Base-by-base conservation (phyloP, 2,329 filamentous ascomycete species). In the Epichloe festucae region DNA sequence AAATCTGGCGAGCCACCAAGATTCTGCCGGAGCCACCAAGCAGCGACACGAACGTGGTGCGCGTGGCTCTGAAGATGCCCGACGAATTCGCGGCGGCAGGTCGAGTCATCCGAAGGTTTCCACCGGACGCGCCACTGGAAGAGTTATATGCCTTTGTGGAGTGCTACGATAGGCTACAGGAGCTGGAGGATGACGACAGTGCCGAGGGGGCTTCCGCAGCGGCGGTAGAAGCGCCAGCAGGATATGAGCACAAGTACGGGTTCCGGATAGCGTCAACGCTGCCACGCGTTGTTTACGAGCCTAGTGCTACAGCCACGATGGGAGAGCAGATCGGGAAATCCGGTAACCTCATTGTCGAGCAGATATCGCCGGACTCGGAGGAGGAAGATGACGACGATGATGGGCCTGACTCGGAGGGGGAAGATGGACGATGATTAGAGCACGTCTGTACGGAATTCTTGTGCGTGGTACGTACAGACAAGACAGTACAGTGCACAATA, bases 61-160 rank as follows among this genome's bases (percentile, higher is more conserved):
- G 89, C n/a, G 70, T 84, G 31, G 81, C 79, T 4, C 68, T 84
- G 42, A 82, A 81, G 69, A 77, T 84, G 76, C 79, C 80, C 8
- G 72, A 76, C 56, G 65, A 65, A 34, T 69, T 67, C 0, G 39
- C 51, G 2, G 84, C 79, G 4, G 85, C 81, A 0, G 85, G 88
- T 47, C 77, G 90, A 42, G 78, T 95, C 2, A 79, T 95, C 52
- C 78, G 91, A 42, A 79, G 79, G 48, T 97, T 98, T 64, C 67
- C 73, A 0, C 73, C 76, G 1, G 73, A 80, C n/a, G 80, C 86
- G 0, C 75, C 78, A 2, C 72, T 97, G 39, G 91, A 97, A 64
- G 89, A 96, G 61, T 70, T 98, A 5, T 97, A 97, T 66, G 93
- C 91, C 0, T 96, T 95, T 69, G 89, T 97, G 2, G 93, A 98